phyloP scores from a whole-genome alignment of 192 early-diverging fungal species.

The Gigaspora rosea region DNA sequence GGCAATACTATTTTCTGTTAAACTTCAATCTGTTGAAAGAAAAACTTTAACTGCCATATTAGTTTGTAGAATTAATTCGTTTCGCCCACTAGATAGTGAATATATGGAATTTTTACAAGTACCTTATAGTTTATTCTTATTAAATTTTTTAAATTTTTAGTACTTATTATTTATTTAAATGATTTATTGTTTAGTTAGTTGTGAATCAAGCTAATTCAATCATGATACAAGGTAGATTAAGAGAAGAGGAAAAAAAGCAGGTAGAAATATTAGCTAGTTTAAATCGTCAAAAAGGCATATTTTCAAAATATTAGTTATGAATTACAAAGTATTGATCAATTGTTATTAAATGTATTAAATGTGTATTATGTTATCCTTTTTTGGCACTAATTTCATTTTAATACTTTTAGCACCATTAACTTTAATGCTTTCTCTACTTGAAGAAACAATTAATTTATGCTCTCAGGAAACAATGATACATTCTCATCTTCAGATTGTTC shows the following conservation, averaged over 20 bases:
- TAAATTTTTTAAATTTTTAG: neutral
- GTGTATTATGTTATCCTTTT: neutral
- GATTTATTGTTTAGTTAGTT: slow-evolving; percentile 36
- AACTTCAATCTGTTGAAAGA: neutral
- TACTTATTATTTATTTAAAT: too few relatives aligned
- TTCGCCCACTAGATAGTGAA: slow-evolving; percentile 3
- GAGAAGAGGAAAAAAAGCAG: slow-evolving; percentile 44
- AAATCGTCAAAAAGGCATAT: slow-evolving; percentile 44
- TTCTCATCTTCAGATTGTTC: slow-evolving; percentile 44
- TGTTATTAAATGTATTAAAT: too few relatives aligned
- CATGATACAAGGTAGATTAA: slow-evolving; percentile 37
- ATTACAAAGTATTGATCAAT: slow-evolving; percentile 42
- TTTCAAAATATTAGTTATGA: slow-evolving; percentile 52
- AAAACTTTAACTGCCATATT: neutral
- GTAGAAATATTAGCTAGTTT: slow-evolving; percentile 38
- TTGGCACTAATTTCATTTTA: slow-evolving; percentile 54
- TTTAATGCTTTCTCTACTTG: slow-evolving; percentile 58
- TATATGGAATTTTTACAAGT: slow-evolving; percentile 39
- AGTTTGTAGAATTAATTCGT: slow-evolving; percentile 9
- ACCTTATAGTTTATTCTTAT: neutral
- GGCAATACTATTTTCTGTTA: slow-evolving; percentile 5
- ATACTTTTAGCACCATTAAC: too few relatives aligned
- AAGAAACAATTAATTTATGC: slow-evolving; percentile 43
- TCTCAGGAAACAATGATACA: slow-evolving; percentile 32
- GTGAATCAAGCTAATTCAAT: slow-evolving; percentile 39